Conservation (phyloP, 1,139 yeast genomes). For the Pichia sp. region DNA sequence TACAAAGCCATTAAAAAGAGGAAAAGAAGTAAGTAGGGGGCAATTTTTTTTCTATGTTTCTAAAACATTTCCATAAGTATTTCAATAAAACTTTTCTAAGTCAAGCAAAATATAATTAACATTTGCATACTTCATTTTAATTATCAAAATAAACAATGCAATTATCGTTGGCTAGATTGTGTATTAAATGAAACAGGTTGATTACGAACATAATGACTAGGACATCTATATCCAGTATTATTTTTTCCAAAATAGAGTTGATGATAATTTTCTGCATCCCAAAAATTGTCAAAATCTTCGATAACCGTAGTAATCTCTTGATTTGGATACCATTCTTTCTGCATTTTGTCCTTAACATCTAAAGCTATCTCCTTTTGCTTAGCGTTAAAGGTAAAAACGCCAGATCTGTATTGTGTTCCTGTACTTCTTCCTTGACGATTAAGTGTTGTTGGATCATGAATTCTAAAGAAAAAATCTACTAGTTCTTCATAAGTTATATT, state of each 20-base stretch:
- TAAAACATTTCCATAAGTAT: no score
- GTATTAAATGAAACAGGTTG: not conserved
- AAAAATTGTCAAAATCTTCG: constrained; percentile 62
- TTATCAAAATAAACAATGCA: no score
- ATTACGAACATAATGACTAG: constrained; percentile 66
- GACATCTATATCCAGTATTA: constrained; percentile 83
- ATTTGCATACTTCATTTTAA: no score
- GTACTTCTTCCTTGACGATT: constrained; percentile 72
- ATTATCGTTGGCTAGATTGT: no score
- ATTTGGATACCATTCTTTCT: constrained; percentile 46
- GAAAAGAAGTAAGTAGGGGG: no score
- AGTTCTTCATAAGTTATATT: constrained; percentile 53
- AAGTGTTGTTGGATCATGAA: constrained; percentile 72
- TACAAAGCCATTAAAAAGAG: no score
- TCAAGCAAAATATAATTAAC: no score
- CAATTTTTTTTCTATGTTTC: no score
- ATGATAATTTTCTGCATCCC: constrained; percentile 92
- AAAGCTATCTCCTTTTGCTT: constrained; percentile 41
- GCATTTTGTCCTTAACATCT: constrained; percentile 26
- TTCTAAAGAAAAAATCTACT: constrained; percentile 78
- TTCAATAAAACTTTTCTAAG: no score
- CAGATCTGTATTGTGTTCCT: constrained; percentile 84
- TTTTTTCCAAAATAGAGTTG: constrained; percentile 72
- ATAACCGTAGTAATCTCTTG: constrained; percentile 57
- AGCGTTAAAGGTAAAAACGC: constrained; percentile 54